Evolutionary conservation across 1,139 yeast species (phyloP).

Genomic region (Protomyces inouyei): DNA sequence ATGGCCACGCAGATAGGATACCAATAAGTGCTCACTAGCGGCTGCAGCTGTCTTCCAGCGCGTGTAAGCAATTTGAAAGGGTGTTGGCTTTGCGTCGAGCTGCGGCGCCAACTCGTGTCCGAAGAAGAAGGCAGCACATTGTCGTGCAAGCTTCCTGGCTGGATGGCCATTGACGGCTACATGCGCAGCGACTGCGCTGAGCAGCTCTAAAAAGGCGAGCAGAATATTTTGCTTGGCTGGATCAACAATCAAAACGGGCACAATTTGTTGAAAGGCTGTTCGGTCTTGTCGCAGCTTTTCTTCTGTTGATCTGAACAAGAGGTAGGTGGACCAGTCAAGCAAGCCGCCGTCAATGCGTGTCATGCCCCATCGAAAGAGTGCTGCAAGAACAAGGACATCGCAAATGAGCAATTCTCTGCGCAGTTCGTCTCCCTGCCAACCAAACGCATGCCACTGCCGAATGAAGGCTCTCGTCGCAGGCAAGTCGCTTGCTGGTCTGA

Average conservation of each 20-base stretch:
- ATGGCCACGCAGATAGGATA: conserved; percentile 3
- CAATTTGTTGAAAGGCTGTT: neutral
- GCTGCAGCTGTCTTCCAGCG: neutral
- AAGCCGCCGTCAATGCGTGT: conserved; percentile 1
- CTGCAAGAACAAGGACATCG: neutral
- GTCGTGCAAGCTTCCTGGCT: neutral
- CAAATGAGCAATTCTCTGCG: neutral
- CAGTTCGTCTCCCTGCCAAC: neutral
- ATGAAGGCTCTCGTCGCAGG: conserved; percentile 2
- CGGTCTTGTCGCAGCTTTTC: neutral
- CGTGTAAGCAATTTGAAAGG: neutral
- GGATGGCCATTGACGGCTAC: conserved; percentile 9
- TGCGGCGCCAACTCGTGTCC: neutral
- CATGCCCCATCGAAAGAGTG: conserved; percentile 14
- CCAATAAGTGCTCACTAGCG: conserved; percentile 8
- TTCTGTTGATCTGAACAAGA: neutral
- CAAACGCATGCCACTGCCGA: neutral
- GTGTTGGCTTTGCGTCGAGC: neutral
- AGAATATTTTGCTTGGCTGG: neutral
- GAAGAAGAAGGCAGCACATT: conserved; percentile 1
- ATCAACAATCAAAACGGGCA: neutral
- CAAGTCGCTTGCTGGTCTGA: conserved; percentile 1
- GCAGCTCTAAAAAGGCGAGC: conserved; percentile 3
- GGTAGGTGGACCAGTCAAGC: neutral
- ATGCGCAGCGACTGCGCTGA: conserved; percentile 9